Percentiles rank a stretch among this genome's conserved stretches.
These are phyloP conservation scores for Lavandula angustifolia DNA, from an alignment of 257 asterid species.

Conservation along the genomic window DNA sequence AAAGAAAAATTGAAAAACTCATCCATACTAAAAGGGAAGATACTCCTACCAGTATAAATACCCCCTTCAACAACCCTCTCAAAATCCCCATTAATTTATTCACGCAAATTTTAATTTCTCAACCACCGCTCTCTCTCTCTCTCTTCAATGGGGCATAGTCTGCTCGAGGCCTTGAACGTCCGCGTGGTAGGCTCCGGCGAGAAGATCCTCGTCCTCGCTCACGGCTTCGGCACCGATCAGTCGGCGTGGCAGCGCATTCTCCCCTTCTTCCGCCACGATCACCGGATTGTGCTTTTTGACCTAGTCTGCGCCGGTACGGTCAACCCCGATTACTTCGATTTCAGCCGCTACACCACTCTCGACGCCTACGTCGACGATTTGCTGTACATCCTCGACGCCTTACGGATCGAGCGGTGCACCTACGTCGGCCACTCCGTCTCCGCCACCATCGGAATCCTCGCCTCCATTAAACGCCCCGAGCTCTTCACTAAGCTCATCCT, in stretches of 20 bases:
- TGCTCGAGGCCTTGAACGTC: slow-evolving; percentile 74
- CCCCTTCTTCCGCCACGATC: slow-evolving; percentile 65
- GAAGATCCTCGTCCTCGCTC: slow-evolving; percentile 63
- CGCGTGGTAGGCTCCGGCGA: slow-evolving; percentile 74
- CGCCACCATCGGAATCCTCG: slow-evolving; percentile 83
- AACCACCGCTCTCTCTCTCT: not conserved
- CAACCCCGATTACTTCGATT: slow-evolving; percentile 85
- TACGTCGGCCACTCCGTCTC: slow-evolving; percentile 94
- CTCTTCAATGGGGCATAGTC: slow-evolving; percentile 51
- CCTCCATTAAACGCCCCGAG: slow-evolving; percentile 88
- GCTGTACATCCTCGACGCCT: slow-evolving; percentile 62
- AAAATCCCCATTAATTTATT: too few relatives aligned
- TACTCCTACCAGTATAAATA: too few relatives aligned
- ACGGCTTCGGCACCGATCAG: slow-evolving; percentile 92
- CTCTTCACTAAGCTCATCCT: slow-evolving; percentile 79
- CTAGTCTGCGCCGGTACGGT: slow-evolving; percentile 94
- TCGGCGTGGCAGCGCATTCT: slow-evolving; percentile 89
- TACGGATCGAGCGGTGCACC: slow-evolving; percentile 59
- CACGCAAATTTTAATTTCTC: too few relatives aligned
- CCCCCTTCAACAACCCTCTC: too few relatives aligned
- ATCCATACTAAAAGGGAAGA: too few relatives aligned
- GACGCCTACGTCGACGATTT: slow-evolving; percentile 87
- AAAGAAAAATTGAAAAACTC: too few relatives aligned
- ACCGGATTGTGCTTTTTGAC: slow-evolving; percentile 69
- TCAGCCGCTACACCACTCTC: slow-evolving; percentile 69